Percentiles rank a stretch among this genome's conserved stretches.
Conservation (phyloP, 805 yeast species). For the Yarrowia yakushimensis region DNA sequence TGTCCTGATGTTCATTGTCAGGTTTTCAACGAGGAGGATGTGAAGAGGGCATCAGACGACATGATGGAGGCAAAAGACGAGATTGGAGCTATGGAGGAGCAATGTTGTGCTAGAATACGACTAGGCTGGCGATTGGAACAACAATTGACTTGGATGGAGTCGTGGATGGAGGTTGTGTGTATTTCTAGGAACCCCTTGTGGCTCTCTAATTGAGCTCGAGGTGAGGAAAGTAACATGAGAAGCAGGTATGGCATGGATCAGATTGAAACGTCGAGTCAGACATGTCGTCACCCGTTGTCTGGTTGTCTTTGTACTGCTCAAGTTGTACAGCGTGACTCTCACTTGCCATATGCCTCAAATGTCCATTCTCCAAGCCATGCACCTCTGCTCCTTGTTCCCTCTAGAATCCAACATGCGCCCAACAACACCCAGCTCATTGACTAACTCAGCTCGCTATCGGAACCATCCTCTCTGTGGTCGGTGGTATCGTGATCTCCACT, state of each 20-base stretch:
- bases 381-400: not conserved
- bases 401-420: not conserved
- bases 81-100: not conserved
- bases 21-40: not conserved
- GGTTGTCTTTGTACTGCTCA: not conserved
- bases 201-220: not conserved
- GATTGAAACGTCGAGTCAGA: not conserved
- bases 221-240: not conserved
- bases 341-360: not conserved
- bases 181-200: not conserved
- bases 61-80: not conserved
- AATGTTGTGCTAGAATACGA: not conserved
- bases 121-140: not conserved
- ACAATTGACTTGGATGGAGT: not conserved
- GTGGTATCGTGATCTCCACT: slow-evolving; percentile 63
- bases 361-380: not conserved
- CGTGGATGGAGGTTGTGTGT: not conserved
- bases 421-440: not conserved
- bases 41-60: not conserved
- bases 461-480: slow-evolving; percentile 67
- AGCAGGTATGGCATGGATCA: not conserved
- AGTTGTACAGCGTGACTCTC: not conserved
- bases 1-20: not conserved
- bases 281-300: not conserved
- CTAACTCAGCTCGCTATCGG: slow-evolving; percentile 60